These are phyloP conservation scores for Fraxinus angustifolia DNA, from an alignment of 305 asterid genomes.

Conservation along the genomic window DNA sequence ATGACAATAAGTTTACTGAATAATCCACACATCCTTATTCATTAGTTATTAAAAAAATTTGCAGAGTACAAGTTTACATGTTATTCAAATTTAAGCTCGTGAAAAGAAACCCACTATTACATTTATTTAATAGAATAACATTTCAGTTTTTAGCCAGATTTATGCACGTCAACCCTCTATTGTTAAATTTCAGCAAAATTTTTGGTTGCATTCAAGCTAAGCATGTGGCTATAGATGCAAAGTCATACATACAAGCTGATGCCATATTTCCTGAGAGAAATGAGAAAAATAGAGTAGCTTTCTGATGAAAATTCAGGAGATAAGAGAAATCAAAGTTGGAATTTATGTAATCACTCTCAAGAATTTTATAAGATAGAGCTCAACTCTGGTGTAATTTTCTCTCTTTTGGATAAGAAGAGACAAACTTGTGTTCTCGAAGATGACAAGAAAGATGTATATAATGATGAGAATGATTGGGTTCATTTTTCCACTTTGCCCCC, in stretches of 20 bases:
- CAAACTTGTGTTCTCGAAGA: neutral
- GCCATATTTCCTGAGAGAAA: neutral
- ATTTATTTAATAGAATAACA: neutral
- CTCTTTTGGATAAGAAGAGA: neutral
- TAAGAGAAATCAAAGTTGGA: neutral
- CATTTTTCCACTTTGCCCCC: neutral
- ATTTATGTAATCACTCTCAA: neutral
- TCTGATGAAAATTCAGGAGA: neutral
- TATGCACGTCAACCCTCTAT: neutral
- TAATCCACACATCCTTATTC: neutral
- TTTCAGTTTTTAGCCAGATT: neutral
- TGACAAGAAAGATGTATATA: neutral
- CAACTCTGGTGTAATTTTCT: neutral
- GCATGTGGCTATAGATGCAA: neutral
- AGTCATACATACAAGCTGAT: neutral
- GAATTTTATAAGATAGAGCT: neutral
- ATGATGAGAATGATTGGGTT: neutral
- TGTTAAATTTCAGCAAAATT: neutral
- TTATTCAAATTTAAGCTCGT: neutral
- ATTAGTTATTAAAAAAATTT: neutral
- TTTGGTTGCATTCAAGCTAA: neutral
- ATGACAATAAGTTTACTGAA: conserved; percentile 17
- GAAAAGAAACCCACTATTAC: neutral
- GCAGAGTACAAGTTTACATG: neutral
- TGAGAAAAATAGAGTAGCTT: neutral